These are phyloP conservation scores for Macrophomina pseudophaseolina DNA, from an alignment of 2,329 filamentous ascomycete genomes.

Conservation along the genomic window DNA sequence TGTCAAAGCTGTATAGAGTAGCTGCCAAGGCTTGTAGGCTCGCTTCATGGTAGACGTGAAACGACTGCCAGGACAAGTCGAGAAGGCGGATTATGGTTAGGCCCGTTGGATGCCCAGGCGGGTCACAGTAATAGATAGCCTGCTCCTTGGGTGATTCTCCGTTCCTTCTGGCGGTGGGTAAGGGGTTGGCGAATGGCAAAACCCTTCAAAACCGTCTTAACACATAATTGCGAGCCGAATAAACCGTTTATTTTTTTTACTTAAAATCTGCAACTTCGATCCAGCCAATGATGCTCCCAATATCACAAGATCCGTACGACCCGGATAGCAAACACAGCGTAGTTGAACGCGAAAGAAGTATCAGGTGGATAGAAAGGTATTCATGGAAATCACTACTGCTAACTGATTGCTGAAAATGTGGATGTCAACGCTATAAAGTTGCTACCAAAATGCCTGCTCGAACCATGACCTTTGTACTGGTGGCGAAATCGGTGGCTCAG, in stretches of 20 bases:
- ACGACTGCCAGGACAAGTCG: not conserved
- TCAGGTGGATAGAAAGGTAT: not conserved
- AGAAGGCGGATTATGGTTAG: too few species aligned
- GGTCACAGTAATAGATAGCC: not conserved
- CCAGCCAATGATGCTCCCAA: too few species aligned
- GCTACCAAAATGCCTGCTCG: slow-evolving; percentile 17
- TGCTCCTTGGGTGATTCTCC: not conserved
- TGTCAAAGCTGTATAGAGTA: not conserved
- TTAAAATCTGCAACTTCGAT: too few species aligned
- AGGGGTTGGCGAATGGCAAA: too few species aligned
- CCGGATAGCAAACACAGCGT: too few species aligned
- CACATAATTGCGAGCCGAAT: too few species aligned
- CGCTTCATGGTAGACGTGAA: not conserved
- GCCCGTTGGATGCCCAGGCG: too few species aligned
- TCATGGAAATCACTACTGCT: not conserved
- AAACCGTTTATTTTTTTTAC: too few species aligned
- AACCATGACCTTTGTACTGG: slow-evolving; percentile 1
- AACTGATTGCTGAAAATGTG: not conserved
- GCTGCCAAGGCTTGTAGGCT: not conserved
- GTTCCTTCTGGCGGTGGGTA: too few species aligned
- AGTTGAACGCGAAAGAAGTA: not conserved
- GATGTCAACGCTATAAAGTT: not conserved
- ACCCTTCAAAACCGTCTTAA: too few species aligned
- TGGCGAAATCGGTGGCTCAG: not conserved
- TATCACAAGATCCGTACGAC: too few species aligned